Conservation (phyloP, 129 eudicot genomes). For the Pseudognaphalium luteoalbum region DNA sequence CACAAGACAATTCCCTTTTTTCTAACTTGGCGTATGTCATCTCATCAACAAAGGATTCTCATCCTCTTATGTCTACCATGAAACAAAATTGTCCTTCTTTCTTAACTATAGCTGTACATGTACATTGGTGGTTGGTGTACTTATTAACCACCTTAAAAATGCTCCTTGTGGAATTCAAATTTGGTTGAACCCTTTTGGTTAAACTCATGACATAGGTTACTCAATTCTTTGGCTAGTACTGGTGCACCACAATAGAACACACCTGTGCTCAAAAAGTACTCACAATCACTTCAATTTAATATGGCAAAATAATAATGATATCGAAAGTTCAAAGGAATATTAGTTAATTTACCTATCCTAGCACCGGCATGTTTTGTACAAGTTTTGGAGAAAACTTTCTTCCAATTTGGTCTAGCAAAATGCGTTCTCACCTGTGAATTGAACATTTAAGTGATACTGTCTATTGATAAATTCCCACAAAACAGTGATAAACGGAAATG, state of each 20-base stretch:
- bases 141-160: constrained; percentile 47
- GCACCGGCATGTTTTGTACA: constrained; percentile 83
- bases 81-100: constrained; percentile 25
- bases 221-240: constrained; percentile 81
- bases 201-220: constrained; percentile 67
- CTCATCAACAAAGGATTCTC: constrained; percentile 28
- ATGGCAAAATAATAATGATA: not conserved
- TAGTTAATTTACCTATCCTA: constrained; percentile 67
- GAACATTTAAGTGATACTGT: not conserved
- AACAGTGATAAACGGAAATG: not conserved
- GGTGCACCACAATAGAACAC: constrained; percentile 98
- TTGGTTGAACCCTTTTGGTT: constrained; percentile 89
- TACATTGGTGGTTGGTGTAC: constrained; percentile 17
- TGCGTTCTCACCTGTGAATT: constrained; percentile 79
- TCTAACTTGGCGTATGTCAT: not conserved
- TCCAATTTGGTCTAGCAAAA: constrained; percentile 98
- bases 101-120: constrained; percentile 26
- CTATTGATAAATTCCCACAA: not conserved
- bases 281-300: not conserved
- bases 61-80: constrained; percentile 16
- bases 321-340: not conserved
- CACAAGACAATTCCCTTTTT: not conserved
- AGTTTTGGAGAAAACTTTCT: constrained; percentile 75
- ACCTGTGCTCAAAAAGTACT: constrained; percentile 42
- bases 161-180: constrained; percentile 93